Percentiles rank a stretch among this genome's conserved stretches.
phyloP scores from a whole-genome alignment of 2,329 filamentous ascomycete species.

The Lachnellula occidentalis region DNA sequence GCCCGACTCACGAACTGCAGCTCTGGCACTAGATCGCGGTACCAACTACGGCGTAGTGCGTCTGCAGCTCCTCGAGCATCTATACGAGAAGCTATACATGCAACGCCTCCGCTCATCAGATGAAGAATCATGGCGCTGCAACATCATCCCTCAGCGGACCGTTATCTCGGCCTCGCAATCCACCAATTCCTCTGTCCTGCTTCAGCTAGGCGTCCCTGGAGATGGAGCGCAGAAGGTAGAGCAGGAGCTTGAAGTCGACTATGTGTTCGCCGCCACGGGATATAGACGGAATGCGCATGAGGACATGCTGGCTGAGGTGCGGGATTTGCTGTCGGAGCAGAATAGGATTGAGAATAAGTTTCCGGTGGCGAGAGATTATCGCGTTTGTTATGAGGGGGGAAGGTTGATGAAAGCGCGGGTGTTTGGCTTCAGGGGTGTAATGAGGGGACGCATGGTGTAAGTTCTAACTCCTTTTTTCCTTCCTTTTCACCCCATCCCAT shows the following conservation, averaged over 20 bases:
- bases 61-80: conserved; percentile 79
- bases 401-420: conserved; percentile 63
- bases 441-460: conserved; percentile 85
- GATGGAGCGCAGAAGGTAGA: conserved; percentile 28
- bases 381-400: conserved; percentile 64
- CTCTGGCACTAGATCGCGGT: conserved; percentile 64
- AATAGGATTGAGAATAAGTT: conserved; percentile 41
- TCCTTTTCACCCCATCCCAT: not conserved
- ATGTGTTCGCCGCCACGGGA: conserved; percentile 81
- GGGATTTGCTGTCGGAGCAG: conserved; percentile 57
- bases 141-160: conserved; percentile 65
- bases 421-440: conserved; percentile 94
- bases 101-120: conserved; percentile 68
- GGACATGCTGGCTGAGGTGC: conserved; percentile 63
- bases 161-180: conserved; percentile 36
- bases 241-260: conserved; percentile 59
- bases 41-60: conserved; percentile 96
- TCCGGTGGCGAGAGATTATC: conserved; percentile 72
- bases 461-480: conserved; percentile 33
- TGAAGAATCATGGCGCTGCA: conserved; percentile 72
- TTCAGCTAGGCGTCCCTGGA: conserved; percentile 33
- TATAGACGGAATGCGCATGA: conserved; percentile 77
- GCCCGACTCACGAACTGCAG: conserved; percentile 50
- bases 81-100: conserved; percentile 84
- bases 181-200: conserved; percentile 10